phyloP scores from a whole-genome alignment of 441 rosid species.

The Populus tomentosa region DNA sequence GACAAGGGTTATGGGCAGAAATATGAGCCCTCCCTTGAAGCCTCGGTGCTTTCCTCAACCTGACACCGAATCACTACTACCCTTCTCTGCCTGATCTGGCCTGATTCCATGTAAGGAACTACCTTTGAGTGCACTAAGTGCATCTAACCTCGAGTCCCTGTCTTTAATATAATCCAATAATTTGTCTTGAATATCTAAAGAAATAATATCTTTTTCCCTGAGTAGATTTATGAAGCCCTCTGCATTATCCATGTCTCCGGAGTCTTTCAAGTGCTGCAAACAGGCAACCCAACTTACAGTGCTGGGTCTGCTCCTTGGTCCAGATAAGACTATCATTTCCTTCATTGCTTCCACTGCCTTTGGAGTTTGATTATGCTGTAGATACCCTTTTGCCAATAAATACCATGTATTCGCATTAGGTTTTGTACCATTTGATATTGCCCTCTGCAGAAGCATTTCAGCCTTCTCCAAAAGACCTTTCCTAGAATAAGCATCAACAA shows the following conservation, averaged over 20 bases:
- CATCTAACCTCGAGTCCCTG: constrained; percentile 1
- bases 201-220: constrained; percentile 30
- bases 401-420: constrained; percentile 33
- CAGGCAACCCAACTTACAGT: constrained; percentile 24
- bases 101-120: not conserved
- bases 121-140: not conserved
- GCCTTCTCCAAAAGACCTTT: constrained; percentile 41
- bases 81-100: not conserved
- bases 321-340: constrained; percentile 27
- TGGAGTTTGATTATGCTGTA: constrained; percentile 17
- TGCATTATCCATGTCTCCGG: constrained; percentile 28
- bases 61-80: not conserved
- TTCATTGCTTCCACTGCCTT: constrained; percentile 43
- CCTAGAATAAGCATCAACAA: constrained; percentile 33
- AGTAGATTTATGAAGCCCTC: constrained; percentile 34
- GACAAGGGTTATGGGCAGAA: too few relatives aligned
- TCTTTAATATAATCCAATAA: constrained; percentile 24
- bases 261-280: constrained; percentile 31
- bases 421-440: constrained; percentile 14
- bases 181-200: constrained; percentile 16
- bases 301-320: constrained; percentile 27
- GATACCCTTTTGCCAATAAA: constrained; percentile 32
- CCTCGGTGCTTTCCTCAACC: not conserved
- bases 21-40: not conserved
- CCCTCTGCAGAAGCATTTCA: constrained; percentile 26